A percentile compares a stretch with the other conserved stretches of the same genome.
Conservation (phyloP, 768 basidiomycete genomes). For the Trametes gibbosa region DNA sequence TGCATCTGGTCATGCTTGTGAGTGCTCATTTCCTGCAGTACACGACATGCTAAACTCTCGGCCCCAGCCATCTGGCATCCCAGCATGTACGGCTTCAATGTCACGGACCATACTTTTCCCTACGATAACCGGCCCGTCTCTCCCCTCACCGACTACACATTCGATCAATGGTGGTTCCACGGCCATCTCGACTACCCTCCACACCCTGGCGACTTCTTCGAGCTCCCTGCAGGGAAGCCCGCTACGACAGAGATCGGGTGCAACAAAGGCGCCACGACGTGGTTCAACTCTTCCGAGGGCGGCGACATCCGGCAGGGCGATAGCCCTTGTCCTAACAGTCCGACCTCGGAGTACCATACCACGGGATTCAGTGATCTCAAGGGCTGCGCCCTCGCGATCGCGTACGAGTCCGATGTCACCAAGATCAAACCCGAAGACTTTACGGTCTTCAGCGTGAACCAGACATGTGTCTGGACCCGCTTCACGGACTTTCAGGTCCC, state of each 20-base stretch:
- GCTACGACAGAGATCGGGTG: constrained; percentile 55
- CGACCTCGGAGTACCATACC: constrained; percentile 51
- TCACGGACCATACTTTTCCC: constrained; percentile 48
- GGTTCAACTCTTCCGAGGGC: constrained; percentile 48
- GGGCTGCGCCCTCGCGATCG: constrained; percentile 70
- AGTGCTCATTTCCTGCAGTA: background rate
- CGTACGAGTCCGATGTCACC: constrained; percentile 64
- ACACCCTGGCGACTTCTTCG: constrained; percentile 51
- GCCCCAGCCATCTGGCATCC: constrained; percentile 50
- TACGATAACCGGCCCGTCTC: constrained; percentile 65
- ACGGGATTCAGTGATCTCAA: constrained; percentile 49
- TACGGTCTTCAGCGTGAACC: constrained; percentile 71
- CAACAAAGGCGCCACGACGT: constrained; percentile 61
- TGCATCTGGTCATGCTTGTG: constrained; percentile 19
- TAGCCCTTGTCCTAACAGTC: constrained; percentile 51
- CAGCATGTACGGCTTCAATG: constrained; percentile 69
- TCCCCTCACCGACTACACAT: constrained; percentile 38
- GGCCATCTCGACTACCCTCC: constrained; percentile 58
- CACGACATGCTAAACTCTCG: background rate
- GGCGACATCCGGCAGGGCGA: constrained; percentile 53
- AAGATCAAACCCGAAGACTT: constrained; percentile 66
- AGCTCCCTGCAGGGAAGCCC: constrained; percentile 55
- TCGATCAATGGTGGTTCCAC: constrained; percentile 60
- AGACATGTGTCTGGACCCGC: constrained; percentile 70
- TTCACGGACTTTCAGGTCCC: constrained; percentile 73